Percentiles rank a stretch among this genome's conserved stretches.
Evolutionary conservation across 164 flowering plant species (phyloP).

Genomic region (Brasenia schreberi): DNA sequence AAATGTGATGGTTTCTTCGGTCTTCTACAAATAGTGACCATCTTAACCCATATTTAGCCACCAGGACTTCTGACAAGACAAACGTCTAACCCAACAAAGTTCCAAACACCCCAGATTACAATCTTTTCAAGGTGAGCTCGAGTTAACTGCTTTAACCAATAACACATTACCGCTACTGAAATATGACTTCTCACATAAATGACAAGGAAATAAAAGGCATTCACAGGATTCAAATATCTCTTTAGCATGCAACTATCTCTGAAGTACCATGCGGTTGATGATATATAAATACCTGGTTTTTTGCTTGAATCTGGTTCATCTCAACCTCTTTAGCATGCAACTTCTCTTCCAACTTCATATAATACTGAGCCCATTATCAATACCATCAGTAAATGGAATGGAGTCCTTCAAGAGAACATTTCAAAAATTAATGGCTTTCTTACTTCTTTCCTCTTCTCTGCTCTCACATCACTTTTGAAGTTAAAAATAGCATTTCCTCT

Average conservation of each 20-base stretch:
- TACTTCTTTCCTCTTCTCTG: slow-evolving; percentile 70
- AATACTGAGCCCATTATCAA: slow-evolving; percentile 25
- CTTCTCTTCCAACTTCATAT: slow-evolving; percentile 40
- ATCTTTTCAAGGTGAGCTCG: too few species aligned
- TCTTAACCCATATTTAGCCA: too few species aligned
- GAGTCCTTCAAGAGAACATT: neutral
- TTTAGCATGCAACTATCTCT: neutral
- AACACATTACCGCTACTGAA: neutral
- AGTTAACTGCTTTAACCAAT: too few species aligned
- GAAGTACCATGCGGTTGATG: too few species aligned
- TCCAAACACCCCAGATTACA: too few species aligned
- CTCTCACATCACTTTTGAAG: slow-evolving; percentile 47
- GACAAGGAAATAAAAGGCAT: too few species aligned
- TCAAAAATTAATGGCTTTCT: slow-evolving; percentile 8
- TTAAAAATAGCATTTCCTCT: slow-evolving; percentile 12
- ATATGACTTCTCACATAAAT: neutral
- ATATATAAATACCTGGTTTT: slow-evolving; percentile 29
- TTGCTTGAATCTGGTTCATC: slow-evolving; percentile 49
- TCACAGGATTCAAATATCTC: neutral
- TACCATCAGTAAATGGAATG: slow-evolving; percentile 1
- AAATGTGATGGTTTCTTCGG: too few species aligned
- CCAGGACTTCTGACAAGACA: too few species aligned
- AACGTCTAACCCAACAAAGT: too few species aligned
- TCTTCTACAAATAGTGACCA: too few species aligned
- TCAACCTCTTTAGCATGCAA: slow-evolving; percentile 53